These are phyloP conservation scores for Barnettozyma sucrosica DNA, from an alignment of 805 yeast species.

Conservation along the genomic window DNA sequence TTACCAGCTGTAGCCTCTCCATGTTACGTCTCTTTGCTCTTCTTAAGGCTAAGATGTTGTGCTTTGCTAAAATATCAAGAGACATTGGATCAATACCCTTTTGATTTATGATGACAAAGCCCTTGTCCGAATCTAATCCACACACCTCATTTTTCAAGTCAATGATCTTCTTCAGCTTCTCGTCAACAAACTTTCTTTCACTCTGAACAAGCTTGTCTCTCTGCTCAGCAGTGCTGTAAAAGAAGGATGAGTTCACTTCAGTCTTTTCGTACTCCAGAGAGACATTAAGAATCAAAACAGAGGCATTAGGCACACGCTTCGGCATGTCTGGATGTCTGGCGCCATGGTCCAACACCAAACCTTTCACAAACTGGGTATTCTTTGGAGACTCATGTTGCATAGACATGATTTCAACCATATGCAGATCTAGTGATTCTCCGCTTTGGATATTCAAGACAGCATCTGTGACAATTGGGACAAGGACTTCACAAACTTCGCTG, in stretches of 20 bases:
- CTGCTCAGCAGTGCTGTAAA: conserved; percentile 91
- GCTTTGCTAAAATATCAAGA: conserved; percentile 85
- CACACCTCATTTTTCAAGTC: conserved; percentile 92
- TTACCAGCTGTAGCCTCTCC: conserved; percentile 94
- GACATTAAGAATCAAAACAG: conserved; percentile 83
- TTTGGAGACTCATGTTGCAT: conserved; percentile 91
- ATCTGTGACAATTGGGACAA: conserved; percentile 93
- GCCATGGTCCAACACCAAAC: conserved; percentile 95
- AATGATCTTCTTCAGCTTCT: conserved; percentile 82
- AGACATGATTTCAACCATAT: conserved; percentile 97
- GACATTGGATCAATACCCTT: conserved; percentile 99
- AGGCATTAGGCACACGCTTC: conserved; percentile 73
- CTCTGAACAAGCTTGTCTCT: conserved; percentile 90
- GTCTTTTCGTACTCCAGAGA: conserved; percentile 96
- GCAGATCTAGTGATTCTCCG: conserved; percentile 66
- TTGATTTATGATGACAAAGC: conserved; percentile 93
- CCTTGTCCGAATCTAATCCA: conserved; percentile 60
- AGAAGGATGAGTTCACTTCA: conserved; percentile 94
- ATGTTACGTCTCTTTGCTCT: conserved; percentile 98
- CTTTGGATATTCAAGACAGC: conserved; percentile 79
- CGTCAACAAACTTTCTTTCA: conserved; percentile 93
- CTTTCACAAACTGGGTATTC: conserved; percentile 78
- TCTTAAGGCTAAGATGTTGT: conserved; percentile 89
- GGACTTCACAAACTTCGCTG: conserved; percentile 65
- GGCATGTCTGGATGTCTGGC: conserved; percentile 99